Percentiles rank a stretch among this genome's conserved stretches.
These are phyloP conservation scores for Prinsepia uniflora DNA, from an alignment of 306 rosid species.

Conservation along the genomic window DNA sequence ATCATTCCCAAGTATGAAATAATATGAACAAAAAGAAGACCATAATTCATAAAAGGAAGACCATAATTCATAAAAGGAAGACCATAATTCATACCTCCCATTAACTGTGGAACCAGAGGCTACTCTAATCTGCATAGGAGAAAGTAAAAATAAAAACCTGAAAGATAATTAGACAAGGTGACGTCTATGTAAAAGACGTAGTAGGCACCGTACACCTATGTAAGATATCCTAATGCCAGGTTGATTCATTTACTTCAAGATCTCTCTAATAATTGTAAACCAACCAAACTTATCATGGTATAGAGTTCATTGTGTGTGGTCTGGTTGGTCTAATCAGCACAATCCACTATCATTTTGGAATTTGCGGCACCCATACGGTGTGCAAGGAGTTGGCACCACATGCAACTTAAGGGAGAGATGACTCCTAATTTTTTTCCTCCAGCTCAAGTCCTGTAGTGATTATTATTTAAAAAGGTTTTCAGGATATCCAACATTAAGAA, in stretches of 20 bases:
- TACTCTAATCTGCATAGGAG: conserved; percentile 35
- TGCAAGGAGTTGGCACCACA: neutral
- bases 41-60: conserved; percentile 19
- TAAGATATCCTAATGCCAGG: neutral
- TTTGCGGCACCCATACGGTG: neutral
- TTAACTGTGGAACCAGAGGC: conserved; percentile 20
- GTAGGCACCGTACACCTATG: conserved; percentile 5
- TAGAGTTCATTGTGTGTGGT: neutral
- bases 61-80: no score
- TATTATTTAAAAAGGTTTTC: no score
- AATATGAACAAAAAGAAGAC: neutral
- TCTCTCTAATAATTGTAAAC: neutral
- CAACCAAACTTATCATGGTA: neutral
- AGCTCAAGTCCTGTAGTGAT: neutral
- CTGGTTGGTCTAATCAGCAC: neutral
- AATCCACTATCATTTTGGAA: neutral
- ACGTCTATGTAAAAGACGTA: neutral
- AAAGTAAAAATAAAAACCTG: conserved; percentile 7
- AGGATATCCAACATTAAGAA: neutral
- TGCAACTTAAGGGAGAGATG: neutral
- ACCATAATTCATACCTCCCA: conserved; percentile 31
- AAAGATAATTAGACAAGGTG: neutral
- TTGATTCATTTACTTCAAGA: neutral
- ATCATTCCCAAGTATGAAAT: conserved; percentile 13
- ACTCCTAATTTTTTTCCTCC: no score